Evolutionary conservation across 2,329 filamentous ascomycete genomes (phyloP).

Genomic region (Pseudopithomyces chartarum): DNA sequence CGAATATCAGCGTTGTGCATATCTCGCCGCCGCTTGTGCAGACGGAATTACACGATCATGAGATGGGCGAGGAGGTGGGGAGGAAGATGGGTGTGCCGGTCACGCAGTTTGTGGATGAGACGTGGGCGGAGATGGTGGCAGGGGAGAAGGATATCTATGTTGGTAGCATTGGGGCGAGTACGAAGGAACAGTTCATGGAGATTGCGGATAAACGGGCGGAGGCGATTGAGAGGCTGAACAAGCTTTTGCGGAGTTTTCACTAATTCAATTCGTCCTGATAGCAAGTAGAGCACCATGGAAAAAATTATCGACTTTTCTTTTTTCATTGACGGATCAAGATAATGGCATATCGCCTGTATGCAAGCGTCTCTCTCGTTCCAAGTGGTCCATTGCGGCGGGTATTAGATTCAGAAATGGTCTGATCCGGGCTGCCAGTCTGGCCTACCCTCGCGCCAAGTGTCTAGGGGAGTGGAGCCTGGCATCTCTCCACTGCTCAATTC

Average conservation of each 20-base stretch:
- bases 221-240: constrained; percentile 19
- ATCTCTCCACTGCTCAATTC: constrained; percentile 53
- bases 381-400: neutral
- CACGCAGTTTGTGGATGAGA: constrained; percentile 50
- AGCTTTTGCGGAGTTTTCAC: constrained; percentile 11
- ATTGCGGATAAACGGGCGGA: constrained; percentile 38
- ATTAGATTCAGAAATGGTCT: neutral
- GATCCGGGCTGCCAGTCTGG: constrained; percentile 36
- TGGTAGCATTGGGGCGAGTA: constrained; percentile 33
- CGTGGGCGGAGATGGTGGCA: constrained; percentile 49
- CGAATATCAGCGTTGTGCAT: constrained; percentile 53
- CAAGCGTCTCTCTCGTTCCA: no score
- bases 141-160: constrained; percentile 52
- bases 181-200: constrained; percentile 36
- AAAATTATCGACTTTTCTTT: no score
- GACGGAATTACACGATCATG: constrained; percentile 56
- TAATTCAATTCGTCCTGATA: neutral
- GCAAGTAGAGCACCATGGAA: neutral
- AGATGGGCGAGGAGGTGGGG: constrained; percentile 50
- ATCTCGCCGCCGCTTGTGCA: constrained; percentile 52
- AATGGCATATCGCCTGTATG: no score
- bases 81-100: constrained; percentile 56
- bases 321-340: no score
- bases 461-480: constrained; percentile 50
- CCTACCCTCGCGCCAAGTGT: constrained; percentile 40